Evolutionary conservation across 768 basidiomycete species (phyloP).

Genomic region (Termitomyces sp.): DNA sequence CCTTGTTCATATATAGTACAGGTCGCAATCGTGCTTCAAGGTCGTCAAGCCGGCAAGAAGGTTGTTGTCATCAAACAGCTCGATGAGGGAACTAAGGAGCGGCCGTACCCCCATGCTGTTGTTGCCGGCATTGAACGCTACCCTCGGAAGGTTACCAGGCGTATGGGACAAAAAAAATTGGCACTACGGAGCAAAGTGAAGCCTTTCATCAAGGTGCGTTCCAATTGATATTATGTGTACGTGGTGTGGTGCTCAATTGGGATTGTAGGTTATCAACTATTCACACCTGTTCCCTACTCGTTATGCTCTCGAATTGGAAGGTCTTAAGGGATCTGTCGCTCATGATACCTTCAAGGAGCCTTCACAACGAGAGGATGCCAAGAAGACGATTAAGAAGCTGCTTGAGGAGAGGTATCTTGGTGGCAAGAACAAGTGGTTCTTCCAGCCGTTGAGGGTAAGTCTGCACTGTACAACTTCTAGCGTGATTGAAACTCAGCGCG

Average conservation of each 20-base stretch:
- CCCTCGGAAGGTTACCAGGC: constrained; percentile 95
- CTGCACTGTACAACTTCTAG: neutral
- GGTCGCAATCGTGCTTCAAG: constrained; percentile 97
- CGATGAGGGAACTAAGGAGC: constrained; percentile 95
- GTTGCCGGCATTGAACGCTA: constrained; percentile 98
- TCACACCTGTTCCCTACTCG: constrained; percentile 99
- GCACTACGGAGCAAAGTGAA: constrained; percentile 94
- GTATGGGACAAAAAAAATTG: constrained; percentile 96
- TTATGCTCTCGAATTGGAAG: constrained; percentile 95
- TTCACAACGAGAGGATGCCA: constrained; percentile 88
- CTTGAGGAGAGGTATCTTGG: constrained; percentile 90
- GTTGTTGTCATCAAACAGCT: constrained; percentile 97
- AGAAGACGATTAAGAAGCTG: constrained; percentile 95
- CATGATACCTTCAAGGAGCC: constrained; percentile 97
- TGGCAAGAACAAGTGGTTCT: constrained; percentile 99
- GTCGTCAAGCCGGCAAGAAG: constrained; percentile 99
- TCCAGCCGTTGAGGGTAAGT: constrained; percentile 76
- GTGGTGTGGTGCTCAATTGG: neutral
- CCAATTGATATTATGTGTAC: neutral
- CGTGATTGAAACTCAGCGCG: constrained; percentile 1
- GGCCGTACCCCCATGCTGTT: constrained; percentile 95
- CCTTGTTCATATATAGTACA: constrained; percentile 21
- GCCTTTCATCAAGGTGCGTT: constrained; percentile 96
- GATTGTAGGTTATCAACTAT: constrained; percentile 83
- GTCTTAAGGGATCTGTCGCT: constrained; percentile 80